Percentiles rank a stretch among this genome's conserved stretches.
Evolutionary conservation across 1,284 basidiomycete genomes (phyloP).

Genomic region (Paramarasmius palmivorus): DNA sequence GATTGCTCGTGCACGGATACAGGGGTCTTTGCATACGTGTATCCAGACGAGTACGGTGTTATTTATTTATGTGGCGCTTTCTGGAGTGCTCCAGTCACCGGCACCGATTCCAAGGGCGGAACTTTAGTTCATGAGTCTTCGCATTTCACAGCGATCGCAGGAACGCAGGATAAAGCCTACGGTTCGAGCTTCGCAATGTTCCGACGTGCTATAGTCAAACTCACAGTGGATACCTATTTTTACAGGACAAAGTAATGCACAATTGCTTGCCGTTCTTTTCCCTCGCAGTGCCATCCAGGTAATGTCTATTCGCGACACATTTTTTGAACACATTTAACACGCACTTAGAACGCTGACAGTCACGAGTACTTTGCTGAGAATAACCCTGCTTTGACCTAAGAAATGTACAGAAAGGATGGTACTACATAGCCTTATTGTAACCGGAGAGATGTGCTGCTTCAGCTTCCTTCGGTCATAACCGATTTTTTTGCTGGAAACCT

Average conservation of each 20-base stretch:
- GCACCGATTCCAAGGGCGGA: constrained; percentile 40
- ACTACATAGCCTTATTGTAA: too few relatives aligned
- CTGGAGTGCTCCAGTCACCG: background rate
- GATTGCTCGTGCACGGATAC: constrained; percentile 13
- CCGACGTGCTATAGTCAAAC: too few relatives aligned
- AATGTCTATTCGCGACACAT: too few relatives aligned
- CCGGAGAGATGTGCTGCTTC: too few relatives aligned
- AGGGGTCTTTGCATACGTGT: constrained; percentile 1
- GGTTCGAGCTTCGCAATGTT: too few relatives aligned
- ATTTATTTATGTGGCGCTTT: constrained; percentile 1
- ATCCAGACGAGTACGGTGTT: constrained; percentile 3
- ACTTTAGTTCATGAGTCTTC: constrained; percentile 44
- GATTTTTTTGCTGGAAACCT: too few relatives aligned
- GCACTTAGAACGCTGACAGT: constrained; percentile 41
- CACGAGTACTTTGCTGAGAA: constrained; percentile 60
- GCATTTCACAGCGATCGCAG: constrained; percentile 46
- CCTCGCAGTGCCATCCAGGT: constrained; percentile 29
- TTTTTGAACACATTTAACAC: too few relatives aligned
- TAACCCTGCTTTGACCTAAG: constrained; percentile 37
- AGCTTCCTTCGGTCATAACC: too few relatives aligned
- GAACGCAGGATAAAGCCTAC: constrained; percentile 46
- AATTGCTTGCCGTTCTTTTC: constrained; percentile 39
- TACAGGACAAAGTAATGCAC: constrained; percentile 39
- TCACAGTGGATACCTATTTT: too few relatives aligned
- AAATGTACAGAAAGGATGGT: too few relatives aligned